Evolutionary conservation across 192 early-diverging fungal species (phyloP), one percentile per base, ranked within the genome.

Genomic region (Dissophora globulifera): DNA sequence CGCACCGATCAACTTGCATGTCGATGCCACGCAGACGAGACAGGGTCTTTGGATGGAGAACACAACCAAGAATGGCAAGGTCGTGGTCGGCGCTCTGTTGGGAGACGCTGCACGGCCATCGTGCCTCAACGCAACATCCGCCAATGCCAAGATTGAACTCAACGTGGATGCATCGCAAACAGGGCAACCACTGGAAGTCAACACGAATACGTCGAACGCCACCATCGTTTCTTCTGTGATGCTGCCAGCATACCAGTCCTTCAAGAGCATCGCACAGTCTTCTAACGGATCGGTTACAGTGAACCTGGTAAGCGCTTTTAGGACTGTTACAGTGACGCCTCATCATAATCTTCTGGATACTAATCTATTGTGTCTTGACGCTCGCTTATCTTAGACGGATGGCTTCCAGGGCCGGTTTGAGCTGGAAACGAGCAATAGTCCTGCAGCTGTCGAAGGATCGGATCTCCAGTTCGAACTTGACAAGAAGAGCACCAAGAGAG

Each of bases 281-380:
- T 50, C 63, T 5, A 67, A 76, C 49, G 50, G 50, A 3, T 76
- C 72, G 22, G 47, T 67, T 12, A 62, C 57, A 23, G 38, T 61
- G 30, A 76, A 76, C 40, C 22, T 76, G 63, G 69, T 71, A 71
- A n/a, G n/a, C n/a, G n/a, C n/a, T n/a, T n/a, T n/a, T n/a, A n/a
- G n/a, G n/a, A n/a, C n/a, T 26, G 59, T 50, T 30, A 9, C 17
- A 63, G 31, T 30, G 31, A 10, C 11, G 15, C 4, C 5, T 52
- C 13, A 9, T 38, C 13, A 9, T 38, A 6, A 38, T 38, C 35
- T 38, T 13, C 6, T 38, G 35, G 35, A n/a, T n/a, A n/a, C n/a
- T n/a, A n/a, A n/a, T n/a, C n/a, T n/a, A n/a, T 33, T 1, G 17
- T 23, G 20, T 35, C 27, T 26, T 13, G 30, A 58, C 3, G 16